Evolutionary conservation across 495 filamentous ascomycete genomes (phyloP).

Genomic region (Trichoderma gamsii): DNA sequence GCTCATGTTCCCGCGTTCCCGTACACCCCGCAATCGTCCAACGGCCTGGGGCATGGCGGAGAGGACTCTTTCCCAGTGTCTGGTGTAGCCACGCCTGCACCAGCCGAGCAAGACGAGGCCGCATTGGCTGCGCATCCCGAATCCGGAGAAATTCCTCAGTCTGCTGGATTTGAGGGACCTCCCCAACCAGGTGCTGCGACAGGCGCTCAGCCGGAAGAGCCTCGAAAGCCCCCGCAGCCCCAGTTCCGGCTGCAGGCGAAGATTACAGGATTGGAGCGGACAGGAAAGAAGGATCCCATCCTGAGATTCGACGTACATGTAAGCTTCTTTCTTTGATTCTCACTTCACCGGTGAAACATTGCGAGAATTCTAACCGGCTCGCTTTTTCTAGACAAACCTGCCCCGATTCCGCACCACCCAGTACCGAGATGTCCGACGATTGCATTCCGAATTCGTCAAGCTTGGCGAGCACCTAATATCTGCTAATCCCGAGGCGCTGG

Average conservation of each 20-base stretch:
- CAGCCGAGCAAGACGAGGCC: constrained; percentile 21
- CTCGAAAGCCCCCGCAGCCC: constrained; percentile 38
- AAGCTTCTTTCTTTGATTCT: constrained; percentile 28
- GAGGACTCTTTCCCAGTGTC: constrained; percentile 32
- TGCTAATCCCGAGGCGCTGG: constrained; percentile 92
- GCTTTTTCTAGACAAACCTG: constrained; percentile 72
- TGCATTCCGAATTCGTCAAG: constrained; percentile 92
- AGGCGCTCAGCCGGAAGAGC: constrained; percentile 25
- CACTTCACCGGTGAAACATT: background rate
- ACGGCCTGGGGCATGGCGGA: constrained; percentile 35
- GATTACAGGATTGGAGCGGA: constrained; percentile 86
- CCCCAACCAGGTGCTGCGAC: constrained; percentile 25
- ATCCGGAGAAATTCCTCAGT: constrained; percentile 15
- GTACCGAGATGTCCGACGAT: constrained; percentile 91
- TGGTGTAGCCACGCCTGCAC: constrained; percentile 35
- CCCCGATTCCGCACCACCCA: constrained; percentile 96
- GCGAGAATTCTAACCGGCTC: constrained; percentile 18
- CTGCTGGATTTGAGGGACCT: background rate
- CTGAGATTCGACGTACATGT: constrained; percentile 96
- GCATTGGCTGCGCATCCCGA: constrained; percentile 13
- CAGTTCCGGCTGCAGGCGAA: constrained; percentile 87
- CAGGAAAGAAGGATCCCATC: constrained; percentile 91
- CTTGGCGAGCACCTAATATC: constrained; percentile 91
- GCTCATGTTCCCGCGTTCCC: constrained; percentile 32
- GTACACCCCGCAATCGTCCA: constrained; percentile 30